Base-by-base conservation (phyloP, 345 rosid species). In the Cardamine chenopodiifolia region DNA sequence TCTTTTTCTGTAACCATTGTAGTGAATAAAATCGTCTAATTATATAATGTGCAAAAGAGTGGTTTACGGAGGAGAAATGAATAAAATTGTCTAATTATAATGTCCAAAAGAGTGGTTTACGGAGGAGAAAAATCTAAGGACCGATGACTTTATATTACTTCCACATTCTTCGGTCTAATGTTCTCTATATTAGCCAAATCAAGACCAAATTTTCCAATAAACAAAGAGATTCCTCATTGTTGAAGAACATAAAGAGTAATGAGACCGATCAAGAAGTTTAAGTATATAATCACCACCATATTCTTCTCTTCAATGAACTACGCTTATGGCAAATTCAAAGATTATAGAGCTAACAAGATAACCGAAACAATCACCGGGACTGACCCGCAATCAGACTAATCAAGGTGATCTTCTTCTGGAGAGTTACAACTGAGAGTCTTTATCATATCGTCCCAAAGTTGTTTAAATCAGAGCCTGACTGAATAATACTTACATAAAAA, bases 271-370 rank as follows among this genome's bases (percentile, higher is more conserved):
- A 19, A 8, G 61, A 77, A 77, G 76, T 77, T 77, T 39, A 77
- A 77, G 76, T 77, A 77, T 29, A 77, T 77, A 19, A 63, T 77
- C 61, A 77, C 80, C 2, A 70, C 80, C 0, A 0, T 77, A 4
- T 65, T 77, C 47, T 57, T 77, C 68, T 77, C 80, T 49, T 26
- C 76, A 4, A 20, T 71, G 72, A 77, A 77, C 80, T 77, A 48
- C 62, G 72, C 60, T 58, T 77, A 77, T 20, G 45, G 10, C 8
- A 77, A 65, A 58, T 77, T 71, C 47, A 77, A 77, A 71, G 66
- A 65, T 17, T 77, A 77, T 22, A 76, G 80, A 65, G 77, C 76
- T 29, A 58, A 65, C 76, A 77, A 77, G 80, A 65, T 71, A 64
- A 77, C 76, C 14, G 68, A 71, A 71, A 71, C 72, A 6, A 50